These are phyloP conservation scores for Arthrobotrys pseudoclavata DNA, from an alignment of 2,329 filamentous ascomycete species.

Conservation along the genomic window DNA sequence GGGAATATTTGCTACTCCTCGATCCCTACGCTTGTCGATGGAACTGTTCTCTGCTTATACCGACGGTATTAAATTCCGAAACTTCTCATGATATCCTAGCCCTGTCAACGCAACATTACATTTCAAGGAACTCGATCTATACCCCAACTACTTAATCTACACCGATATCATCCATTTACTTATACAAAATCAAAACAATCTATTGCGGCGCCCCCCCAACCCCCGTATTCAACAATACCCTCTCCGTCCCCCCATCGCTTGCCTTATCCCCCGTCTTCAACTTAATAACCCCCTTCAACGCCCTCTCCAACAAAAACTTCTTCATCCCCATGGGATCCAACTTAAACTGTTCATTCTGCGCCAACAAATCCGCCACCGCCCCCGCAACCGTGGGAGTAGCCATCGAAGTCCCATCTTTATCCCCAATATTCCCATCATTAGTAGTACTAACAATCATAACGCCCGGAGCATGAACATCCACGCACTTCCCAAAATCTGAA, in stretches of 20 bases:
- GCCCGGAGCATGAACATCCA: slow-evolving; percentile 73
- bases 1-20: not conserved
- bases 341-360: slow-evolving; percentile 47
- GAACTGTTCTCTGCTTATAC: not conserved
- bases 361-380: slow-evolving; percentile 61
- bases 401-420: slow-evolving; percentile 71
- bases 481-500: slow-evolving; percentile 69
- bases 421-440: slow-evolving; percentile 68
- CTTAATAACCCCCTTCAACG: slow-evolving; percentile 32
- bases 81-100: not conserved
- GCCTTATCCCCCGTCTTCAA: slow-evolving; percentile 18
- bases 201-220: slow-evolving; percentile 26
- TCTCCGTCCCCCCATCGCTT: not conserved
- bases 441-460: slow-evolving; percentile 70
- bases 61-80: slow-evolving; percentile 14
- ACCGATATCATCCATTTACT: not conserved
- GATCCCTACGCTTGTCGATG: not conserved
- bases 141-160: too few species aligned
- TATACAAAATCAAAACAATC: not conserved
- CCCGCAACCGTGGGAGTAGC: slow-evolving; percentile 67
- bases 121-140: not conserved
- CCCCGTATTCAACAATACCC: slow-evolving; percentile 27
- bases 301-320: slow-evolving; percentile 24
- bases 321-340: slow-evolving; percentile 61
- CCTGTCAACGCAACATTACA: not conserved